phyloP scores from a whole-genome alignment of 23 red algal species.

The Rhodosorus marinus region DNA sequence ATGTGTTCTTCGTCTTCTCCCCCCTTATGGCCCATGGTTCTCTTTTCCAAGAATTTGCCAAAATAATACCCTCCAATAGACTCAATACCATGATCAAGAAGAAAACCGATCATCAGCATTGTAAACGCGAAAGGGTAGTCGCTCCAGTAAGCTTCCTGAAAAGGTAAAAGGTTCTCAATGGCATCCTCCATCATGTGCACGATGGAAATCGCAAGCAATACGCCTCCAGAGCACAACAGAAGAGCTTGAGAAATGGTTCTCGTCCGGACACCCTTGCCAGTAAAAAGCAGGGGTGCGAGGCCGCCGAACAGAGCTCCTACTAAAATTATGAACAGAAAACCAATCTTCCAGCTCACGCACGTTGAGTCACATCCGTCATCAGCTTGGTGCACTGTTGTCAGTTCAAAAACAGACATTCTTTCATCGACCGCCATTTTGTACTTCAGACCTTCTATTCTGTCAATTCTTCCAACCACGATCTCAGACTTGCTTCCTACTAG shows the following conservation, averaged over 20 bases:
- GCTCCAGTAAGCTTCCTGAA: neutral
- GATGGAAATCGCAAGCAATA: neutral
- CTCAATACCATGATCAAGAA: neutral
- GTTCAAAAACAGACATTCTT: too few species aligned
- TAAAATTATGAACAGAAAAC: neutral
- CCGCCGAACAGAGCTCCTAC: neutral
- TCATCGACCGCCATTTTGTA: too few species aligned
- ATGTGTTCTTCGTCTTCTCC: neutral
- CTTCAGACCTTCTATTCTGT: too few species aligned
- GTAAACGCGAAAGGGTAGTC: neutral
- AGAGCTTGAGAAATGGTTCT: too few species aligned
- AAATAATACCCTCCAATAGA: neutral
- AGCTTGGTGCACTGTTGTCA: too few species aligned
- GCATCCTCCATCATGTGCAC: neutral
- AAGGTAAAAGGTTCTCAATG: neutral
- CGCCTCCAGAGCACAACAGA: neutral
- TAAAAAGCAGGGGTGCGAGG: too few species aligned
- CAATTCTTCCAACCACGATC: too few species aligned
- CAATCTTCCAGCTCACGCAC: constrained; percentile 1
- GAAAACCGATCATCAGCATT: neutral
- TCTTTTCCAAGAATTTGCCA: neutral
- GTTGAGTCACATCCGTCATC: neutral
- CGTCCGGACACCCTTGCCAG: too few species aligned
- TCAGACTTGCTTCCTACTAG: too few species aligned
- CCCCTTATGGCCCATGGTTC: neutral